Evolutionary conservation across 2,329 filamentous ascomycete genomes (phyloP), one percentile per base, ranked within the genome.

Genomic region (Microdochium nivale): DNA sequence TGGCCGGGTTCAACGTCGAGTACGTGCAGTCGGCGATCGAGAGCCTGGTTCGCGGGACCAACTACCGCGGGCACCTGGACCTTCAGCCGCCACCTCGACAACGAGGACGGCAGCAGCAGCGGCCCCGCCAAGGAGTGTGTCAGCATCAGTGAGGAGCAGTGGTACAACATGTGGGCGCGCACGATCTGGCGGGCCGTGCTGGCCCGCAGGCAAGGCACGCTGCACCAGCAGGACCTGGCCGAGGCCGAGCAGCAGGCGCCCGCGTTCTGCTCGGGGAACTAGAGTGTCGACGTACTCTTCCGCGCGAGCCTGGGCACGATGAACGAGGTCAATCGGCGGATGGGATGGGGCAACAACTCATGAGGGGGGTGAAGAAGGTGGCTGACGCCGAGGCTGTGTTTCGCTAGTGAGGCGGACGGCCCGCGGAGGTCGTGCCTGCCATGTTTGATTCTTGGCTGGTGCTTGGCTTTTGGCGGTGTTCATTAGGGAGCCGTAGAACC

Each of bases 21-120:
- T 65, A 67, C 46, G 65, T 90, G 21, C 69, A 71, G 44, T 61
- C 67, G 16, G 71, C 77, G 7, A 66, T 90, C 21, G 71, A 76
- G 52, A 68, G 63, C n/a, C 66, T 87, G 2, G 76, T 89, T 19
- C 73, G 78, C 30, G 70, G 73, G 19, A 88, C 85, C 3, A 82
- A 84, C 62, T 91, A 90, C 68, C 77, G 78, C 25, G 87, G 87
- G 7, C 68, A 75, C 50, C 64, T 87, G 24, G 55, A 65, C 16
- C 1, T 83, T 77, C 57, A 79, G 76, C 2, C 59, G 63, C 3
- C 55, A 60, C 10, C 62, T 63, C 25, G 56, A 53, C 2, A 51
- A 65, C 25, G 16, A 8, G 49, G 49, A 10, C 50, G 49, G 33
- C 25, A 11, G 48, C 47, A 33, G n/a, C n/a, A n/a, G n/a, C n/a